Evolutionary conservation across 139 green algal species (phyloP), one percentile per base, ranked within the genome.

Genomic region (Auxenochlorella protothecoides): DNA sequence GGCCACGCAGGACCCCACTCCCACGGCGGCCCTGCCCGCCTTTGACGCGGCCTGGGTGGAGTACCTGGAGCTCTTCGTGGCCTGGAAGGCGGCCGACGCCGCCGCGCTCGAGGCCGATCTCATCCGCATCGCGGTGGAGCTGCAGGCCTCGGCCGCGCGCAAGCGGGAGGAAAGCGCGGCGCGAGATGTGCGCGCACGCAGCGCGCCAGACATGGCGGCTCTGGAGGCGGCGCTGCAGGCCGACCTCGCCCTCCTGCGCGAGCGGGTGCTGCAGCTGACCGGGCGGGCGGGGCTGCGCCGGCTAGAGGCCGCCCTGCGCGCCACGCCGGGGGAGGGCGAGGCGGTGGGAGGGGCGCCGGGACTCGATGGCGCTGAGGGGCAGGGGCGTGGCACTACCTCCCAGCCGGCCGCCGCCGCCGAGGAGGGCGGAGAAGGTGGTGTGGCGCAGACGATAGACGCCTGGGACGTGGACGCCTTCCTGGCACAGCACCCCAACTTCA

Each of bases 1-100:
- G 4, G 4, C 4, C 63, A 67, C 6, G 63, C 9, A 67, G 63
- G 10, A 67, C 14, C 14, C 63, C 13, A 14, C 13, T 51, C 10
- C 15, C 63, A 51, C 13, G 69, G 74, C 44, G 27, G 57, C 76
- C 27, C 69, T 91, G 69, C 70, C 79, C 65, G 59, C 27, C 3
- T 97, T 96, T 83, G 92, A 96, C 66, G 72, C 83, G 14, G 74
- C 77, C 11, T 97, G 92, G 92, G 75, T 91, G 44, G 70, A 78
- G n/a, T 97, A 96, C 77, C 81, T 97, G 73, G 89, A 96, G 75
- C 89, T 91, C 72, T 97, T 97, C 80, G 85, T 88, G 63, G 86
- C 86, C 10, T 97, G 92, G 92, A 97, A 97, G 87, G 76, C 76
- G n/a, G 78, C 85, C 6, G 90, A 97, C 73, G 88, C 87, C 27